Evolutionary conservation across 1,139 yeast genomes (phyloP), one percentile per base, ranked within the genome.

Genomic region (Eremothecium gossypii): DNA sequence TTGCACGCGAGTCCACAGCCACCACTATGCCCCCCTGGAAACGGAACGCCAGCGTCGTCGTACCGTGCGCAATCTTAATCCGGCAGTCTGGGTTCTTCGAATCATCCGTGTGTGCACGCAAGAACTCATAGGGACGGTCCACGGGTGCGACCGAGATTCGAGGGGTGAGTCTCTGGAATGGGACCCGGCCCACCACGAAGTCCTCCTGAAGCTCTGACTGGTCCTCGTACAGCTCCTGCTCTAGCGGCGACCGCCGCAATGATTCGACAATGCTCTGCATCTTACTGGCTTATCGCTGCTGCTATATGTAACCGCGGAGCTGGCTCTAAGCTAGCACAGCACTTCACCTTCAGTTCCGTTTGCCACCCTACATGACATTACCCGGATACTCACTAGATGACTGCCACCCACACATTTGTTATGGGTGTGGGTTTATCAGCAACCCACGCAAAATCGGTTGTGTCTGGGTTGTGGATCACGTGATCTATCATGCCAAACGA

Each of bases 41-140:
- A 63, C 97, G 75, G 69, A 93, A 91, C 7, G 97, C 96, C 54
- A 91, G 73, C 6, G 99, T 91, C 11, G 99, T 91, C 26, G 99
- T 91, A 65, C 99, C 99, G 66, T 91, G 99, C 26, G 96, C 96
- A 58, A 91, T 84, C 65, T 91, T 91, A 67, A 93, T 91, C 60
- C 81, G 83, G 68, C 95, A 86, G 62, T 87, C 96, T 23, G 95
- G 95, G 61, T 89, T 91, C 47, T 78, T 63, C 30, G 87, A 80
- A 63, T 91, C 96, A 64, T 91, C 97, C 3, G 97, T 91, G 64
- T 91, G 97, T n/a, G 97, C 96, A 63, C 97, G 74, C 55, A 91
- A 70, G 62, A 91, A 91, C 42, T 84, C 94, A n/a, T 96, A 78
- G 33, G 98, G 97, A 59, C 83, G 83, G 39, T 89, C 75, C 51